These are phyloP conservation scores for Torulaspora microellipsoides DNA, from an alignment of 805 yeast species.

Conservation along the genomic window DNA sequence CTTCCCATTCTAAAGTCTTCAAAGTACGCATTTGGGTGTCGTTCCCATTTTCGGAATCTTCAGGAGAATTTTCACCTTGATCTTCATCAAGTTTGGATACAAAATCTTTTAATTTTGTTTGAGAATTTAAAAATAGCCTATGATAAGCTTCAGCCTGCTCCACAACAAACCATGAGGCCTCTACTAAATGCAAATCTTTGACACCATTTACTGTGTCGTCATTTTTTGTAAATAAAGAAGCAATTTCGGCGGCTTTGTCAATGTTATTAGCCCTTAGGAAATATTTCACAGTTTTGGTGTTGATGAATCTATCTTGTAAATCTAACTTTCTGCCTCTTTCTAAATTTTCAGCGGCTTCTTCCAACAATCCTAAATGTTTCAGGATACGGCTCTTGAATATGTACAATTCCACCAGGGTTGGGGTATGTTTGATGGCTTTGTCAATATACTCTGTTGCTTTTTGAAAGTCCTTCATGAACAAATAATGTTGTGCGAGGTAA, in stretches of 20 bases:
- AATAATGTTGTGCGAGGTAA: conserved; percentile 73
- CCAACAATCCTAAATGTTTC: conserved; percentile 62
- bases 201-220: conserved; percentile 80
- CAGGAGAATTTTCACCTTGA: conserved; percentile 4
- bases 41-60: conserved; percentile 23
- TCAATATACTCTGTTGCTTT: conserved; percentile 57
- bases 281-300: conserved; percentile 83
- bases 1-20: conserved; percentile 41
- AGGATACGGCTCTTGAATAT: conserved; percentile 74
- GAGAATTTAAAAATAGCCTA: conserved; percentile 46
- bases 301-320: conserved; percentile 86
- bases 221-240: conserved; percentile 79
- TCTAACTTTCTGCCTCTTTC: conserved; percentile 71
- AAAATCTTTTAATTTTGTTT: conserved; percentile 20
- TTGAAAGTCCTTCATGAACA: conserved; percentile 48
- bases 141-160: conserved; percentile 82
- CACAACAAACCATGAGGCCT: conserved; percentile 81
- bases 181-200: conserved; percentile 81
- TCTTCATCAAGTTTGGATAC: conserved; percentile 15
- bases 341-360: conserved; percentile 61
- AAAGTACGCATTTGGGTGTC: conserved; percentile 27
- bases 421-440: conserved; percentile 64
- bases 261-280: conserved; percentile 68
- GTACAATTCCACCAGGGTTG: conserved; percentile 79
- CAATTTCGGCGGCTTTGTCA: conserved; percentile 67